phyloP scores from a whole-genome alignment of 441 rosid genomes.

The Arabidopsis hybrid region DNA sequence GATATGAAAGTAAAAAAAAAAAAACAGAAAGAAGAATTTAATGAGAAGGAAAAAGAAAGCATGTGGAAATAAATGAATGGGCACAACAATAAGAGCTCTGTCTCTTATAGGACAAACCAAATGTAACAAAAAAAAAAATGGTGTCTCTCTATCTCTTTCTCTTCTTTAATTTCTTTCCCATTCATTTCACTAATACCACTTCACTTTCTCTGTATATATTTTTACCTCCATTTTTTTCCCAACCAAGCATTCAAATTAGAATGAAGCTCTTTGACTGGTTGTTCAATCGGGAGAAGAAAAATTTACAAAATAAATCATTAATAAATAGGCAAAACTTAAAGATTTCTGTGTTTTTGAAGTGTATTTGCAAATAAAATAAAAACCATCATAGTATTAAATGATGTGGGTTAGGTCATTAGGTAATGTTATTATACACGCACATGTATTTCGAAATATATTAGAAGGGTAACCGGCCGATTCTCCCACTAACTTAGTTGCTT shows the following conservation, averaged over 20 bases:
- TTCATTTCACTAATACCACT: constrained; percentile 4
- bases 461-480: too few relatives aligned
- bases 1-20: not conserved
- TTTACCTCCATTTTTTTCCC: not conserved
- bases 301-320: not conserved
- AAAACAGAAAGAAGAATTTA: not conserved
- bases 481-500: too few relatives aligned
- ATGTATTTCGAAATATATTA: not conserved
- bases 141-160: not conserved
- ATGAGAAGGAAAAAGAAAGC: constrained; percentile 31
- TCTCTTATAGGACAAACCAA: constrained; percentile 41
- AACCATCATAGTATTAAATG: too few relatives aligned
- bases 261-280: not conserved
- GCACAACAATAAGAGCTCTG: constrained; percentile 30
- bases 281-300: not conserved
- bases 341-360: too few relatives aligned
- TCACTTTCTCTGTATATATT: not conserved
- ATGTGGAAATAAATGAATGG: constrained; percentile 40
- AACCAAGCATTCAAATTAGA: not conserved
- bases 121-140: constrained; percentile 14
- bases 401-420: not conserved
- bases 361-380: too few relatives aligned
- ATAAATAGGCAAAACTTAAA: too few relatives aligned
- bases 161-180: not conserved
- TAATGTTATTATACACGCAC: not conserved